Evolutionary conservation across 2,329 filamentous ascomycete genomes (phyloP).

Genomic region (Xylariaceae sp.): DNA sequence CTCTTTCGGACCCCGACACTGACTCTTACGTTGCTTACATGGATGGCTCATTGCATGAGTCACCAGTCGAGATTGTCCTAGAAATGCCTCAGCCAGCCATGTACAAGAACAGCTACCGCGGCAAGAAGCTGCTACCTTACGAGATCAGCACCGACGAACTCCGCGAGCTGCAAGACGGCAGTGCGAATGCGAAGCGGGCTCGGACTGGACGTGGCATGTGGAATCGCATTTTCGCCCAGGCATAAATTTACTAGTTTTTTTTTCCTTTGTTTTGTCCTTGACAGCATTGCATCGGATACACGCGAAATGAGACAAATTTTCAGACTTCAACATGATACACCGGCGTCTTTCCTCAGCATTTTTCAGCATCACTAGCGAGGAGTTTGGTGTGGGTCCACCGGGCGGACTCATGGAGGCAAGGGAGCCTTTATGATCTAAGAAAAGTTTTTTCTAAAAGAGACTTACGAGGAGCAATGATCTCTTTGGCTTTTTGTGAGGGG

Average conservation of each 20-base stretch:
- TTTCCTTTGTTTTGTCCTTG: constrained; percentile 18
- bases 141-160: constrained; percentile 62
- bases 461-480: no score
- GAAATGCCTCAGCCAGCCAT: constrained; percentile 47
- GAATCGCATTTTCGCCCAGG: constrained; percentile 57
- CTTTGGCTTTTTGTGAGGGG: neutral
- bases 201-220: constrained; percentile 58
- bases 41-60: constrained; percentile 55
- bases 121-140: constrained; percentile 55
- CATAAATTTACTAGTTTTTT: constrained; percentile 14
- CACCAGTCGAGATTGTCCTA: constrained; percentile 55
- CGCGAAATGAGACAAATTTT: constrained; percentile 18
- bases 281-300: constrained; percentile 22
- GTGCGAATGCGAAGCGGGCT: constrained; percentile 56
- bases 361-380: constrained; percentile 28
- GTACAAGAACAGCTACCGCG: constrained; percentile 37
- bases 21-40: constrained; percentile 48
- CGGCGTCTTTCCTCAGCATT: constrained; percentile 28
- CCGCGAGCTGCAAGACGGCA: constrained; percentile 55
- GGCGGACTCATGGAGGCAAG: constrained; percentile 8
- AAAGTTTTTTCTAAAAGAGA: constrained; percentile 24
- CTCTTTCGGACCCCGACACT: constrained; percentile 51
- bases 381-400: constrained; percentile 16
- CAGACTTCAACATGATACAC: constrained; percentile 20
- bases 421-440: constrained; percentile 12